Evolutionary conservation across 2,329 filamentous ascomycete species (phyloP).

Genomic region (Pyricularia grisea): DNA sequence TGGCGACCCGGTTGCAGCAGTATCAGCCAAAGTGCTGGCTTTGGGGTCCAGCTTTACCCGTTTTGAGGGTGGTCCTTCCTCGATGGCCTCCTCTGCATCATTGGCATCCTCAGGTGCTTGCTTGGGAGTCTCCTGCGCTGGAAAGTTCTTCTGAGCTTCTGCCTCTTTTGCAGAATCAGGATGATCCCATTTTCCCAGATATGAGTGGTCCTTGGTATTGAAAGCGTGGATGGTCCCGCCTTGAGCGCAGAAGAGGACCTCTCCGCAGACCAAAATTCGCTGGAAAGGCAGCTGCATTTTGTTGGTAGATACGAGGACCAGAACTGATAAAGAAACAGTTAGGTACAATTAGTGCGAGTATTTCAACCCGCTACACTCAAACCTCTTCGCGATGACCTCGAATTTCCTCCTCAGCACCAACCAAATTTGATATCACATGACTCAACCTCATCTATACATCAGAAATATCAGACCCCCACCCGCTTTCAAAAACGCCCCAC

Average conservation of each 20-base stretch:
- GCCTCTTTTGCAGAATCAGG: slow-evolving; percentile 17
- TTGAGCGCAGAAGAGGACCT: slow-evolving; percentile 62
- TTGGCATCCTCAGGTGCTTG: slow-evolving; percentile 15
- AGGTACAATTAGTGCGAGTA: neutral
- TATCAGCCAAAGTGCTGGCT: slow-evolving; percentile 7
- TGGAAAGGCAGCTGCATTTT: slow-evolving; percentile 54
- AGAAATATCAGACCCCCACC: neutral
- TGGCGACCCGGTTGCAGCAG: slow-evolving; percentile 1
- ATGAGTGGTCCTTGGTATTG: slow-evolving; percentile 43
- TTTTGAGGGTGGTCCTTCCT: slow-evolving; percentile 15
- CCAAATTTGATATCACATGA: slow-evolving; percentile 8
- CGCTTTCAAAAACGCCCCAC: neutral
- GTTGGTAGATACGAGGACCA: neutral
- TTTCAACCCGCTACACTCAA: neutral
- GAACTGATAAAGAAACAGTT: neutral
- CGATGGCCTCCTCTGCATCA: slow-evolving; percentile 17
- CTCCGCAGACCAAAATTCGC: slow-evolving; percentile 42
- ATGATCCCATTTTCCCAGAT: slow-evolving; percentile 54
- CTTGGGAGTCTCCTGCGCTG: neutral
- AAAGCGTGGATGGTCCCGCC: slow-evolving; percentile 65
- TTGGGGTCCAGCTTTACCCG: slow-evolving; percentile 17
- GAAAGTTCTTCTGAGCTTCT: neutral
- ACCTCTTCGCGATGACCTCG: neutral
- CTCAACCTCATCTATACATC: neutral
- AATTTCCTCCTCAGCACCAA: neutral